Percentiles rank a stretch among this genome's conserved stretches.
Evolutionary conservation across 345 rosid genomes (phyloP).

Genomic region (Moricandia arvensis): DNA sequence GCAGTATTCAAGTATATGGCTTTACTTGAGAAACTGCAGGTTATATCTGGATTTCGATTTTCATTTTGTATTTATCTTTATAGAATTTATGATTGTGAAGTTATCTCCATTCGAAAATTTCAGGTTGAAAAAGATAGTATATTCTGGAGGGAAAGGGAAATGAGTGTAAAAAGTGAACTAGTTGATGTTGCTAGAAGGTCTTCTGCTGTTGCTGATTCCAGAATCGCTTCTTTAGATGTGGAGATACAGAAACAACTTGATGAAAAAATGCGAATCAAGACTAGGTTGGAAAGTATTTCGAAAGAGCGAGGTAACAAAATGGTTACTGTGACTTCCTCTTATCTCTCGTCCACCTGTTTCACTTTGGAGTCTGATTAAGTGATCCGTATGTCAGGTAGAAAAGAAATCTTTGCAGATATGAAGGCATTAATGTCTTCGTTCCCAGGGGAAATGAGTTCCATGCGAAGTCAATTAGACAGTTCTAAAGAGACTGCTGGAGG

Average conservation of each 20-base stretch:
- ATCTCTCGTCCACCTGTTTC: constrained; percentile 4
- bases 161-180: constrained; percentile 68
- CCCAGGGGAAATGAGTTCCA: constrained; percentile 82
- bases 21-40: constrained; percentile 90
- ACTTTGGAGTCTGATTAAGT: constrained; percentile 35
- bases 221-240: constrained; percentile 53
- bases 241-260: constrained; percentile 70
- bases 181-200: constrained; percentile 73
- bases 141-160: constrained; percentile 81
- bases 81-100: constrained; percentile 19
- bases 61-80: constrained; percentile 30
- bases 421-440: constrained; percentile 80
- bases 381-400: constrained; percentile 65
- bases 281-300: constrained; percentile 62
- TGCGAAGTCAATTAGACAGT: constrained; percentile 74
- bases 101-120: constrained; percentile 31
- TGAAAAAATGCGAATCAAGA: constrained; percentile 54
- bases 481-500: constrained; percentile 75
- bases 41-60: constrained; percentile 67
- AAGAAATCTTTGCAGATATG: constrained; percentile 78
- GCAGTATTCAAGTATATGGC: constrained; percentile 67
- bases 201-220: constrained; percentile 64
- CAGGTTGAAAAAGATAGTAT: constrained; percentile 89
- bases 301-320: constrained; percentile 66
- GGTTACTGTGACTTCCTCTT: constrained; percentile 22